These are phyloP conservation scores for Fusarium guadeloupense DNA, from an alignment of 2,329 filamentous ascomycete species.

Conservation along the genomic window DNA sequence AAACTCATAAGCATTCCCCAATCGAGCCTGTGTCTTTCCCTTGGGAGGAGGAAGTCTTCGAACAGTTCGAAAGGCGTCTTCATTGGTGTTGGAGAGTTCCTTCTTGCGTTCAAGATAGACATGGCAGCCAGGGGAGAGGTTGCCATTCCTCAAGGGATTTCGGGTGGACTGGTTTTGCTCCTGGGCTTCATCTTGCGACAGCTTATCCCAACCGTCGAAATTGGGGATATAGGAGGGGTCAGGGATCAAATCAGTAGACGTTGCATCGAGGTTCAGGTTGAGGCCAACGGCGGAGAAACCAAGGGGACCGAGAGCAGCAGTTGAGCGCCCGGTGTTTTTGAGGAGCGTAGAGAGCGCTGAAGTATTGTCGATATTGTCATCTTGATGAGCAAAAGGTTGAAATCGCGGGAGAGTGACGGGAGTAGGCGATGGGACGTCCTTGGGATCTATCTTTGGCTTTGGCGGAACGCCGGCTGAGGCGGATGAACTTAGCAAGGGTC, in stretches of 20 bases:
- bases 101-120: constrained; percentile 66
- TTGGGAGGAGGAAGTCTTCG: constrained; percentile 64
- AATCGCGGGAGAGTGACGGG: constrained; percentile 62
- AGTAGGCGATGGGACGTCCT: constrained; percentile 66
- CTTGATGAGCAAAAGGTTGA: constrained; percentile 50
- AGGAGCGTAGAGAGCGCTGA: constrained; percentile 60
- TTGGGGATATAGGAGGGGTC: constrained; percentile 63
- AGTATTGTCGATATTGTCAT: constrained; percentile 42
- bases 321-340: constrained; percentile 62
- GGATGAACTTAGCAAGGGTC: constrained; percentile 31
- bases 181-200: constrained; percentile 60
- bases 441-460: constrained; percentile 52
- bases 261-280: constrained; percentile 61
- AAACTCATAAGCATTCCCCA: constrained; percentile 73
- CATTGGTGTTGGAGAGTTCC: constrained; percentile 66
- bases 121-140: constrained; percentile 64
- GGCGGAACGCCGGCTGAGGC: constrained; percentile 43
- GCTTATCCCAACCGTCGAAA: constrained; percentile 60
- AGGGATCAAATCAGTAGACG: constrained; percentile 62
- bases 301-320: constrained; percentile 48
- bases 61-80: constrained; percentile 68
- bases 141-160: constrained; percentile 61
- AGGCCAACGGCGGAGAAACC: constrained; percentile 68
- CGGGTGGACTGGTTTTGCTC: constrained; percentile 60
- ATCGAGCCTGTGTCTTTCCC: constrained; percentile 62